Base-by-base conservation (phyloP, 345 rosid genomes). In the Firmiana major region DNA sequence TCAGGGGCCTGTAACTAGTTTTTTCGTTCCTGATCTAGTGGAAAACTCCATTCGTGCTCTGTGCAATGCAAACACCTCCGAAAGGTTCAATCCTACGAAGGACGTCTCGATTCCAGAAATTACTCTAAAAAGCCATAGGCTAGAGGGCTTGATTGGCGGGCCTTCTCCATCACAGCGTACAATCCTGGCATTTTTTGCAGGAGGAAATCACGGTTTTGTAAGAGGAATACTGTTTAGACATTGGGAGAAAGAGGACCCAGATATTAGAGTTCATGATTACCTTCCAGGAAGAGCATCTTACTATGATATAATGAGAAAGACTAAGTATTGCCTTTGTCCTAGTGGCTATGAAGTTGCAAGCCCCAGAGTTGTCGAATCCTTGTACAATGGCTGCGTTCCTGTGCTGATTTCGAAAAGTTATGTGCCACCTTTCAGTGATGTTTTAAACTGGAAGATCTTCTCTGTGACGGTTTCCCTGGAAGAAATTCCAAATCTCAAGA, bases 321-420 rank as follows among this genome's bases (percentile, higher is more conserved):
- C 90, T 82, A 94, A 91, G 87, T 94, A 83, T 71, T 94, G 97
- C 81, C 81, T 94, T 6, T 94, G 97, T 79, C 98, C 95, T 0
- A 94, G 98, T 5, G 98, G 98, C 4, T 92, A 94, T 45, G 97
- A 94, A 80, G 98, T 94, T 24, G 98, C 97, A 0, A 92, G 96
- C 69, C 98, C 97, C 0, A 80, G 98, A 75, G 82, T 91, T 4
- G 97, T 92, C 0, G 96, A 92, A 82, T 94, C 98, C 1, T 78
- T 93, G 48, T 93, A 93, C 86, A 83, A 91, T 0, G 97, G 98
- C 0, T 92, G 98, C 4, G 94, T 93, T 24, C 97, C 98, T 0
- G 95, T 93, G 68, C 77, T 93, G 77, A 89, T 93, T 53, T 91
- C 95, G 7, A 91, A 88, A 12, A 92, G 90, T 34, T 94, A 92